Evolutionary conservation across 1,284 basidiomycete genomes (phyloP).

Genomic region (Fomitopsis schrenkii): DNA sequence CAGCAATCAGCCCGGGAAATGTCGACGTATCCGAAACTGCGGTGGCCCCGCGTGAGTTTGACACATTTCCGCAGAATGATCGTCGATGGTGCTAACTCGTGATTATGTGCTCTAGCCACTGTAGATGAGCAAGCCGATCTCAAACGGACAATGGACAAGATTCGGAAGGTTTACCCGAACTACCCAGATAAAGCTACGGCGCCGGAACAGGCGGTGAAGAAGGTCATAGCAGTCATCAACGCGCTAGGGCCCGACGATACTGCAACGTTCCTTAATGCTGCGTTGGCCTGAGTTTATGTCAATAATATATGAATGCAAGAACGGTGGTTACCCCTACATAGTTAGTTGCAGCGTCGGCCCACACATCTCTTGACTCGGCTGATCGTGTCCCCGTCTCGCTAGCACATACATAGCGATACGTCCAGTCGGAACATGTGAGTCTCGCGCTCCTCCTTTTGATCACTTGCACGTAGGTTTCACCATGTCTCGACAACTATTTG

Average conservation of each 20-base stretch:
- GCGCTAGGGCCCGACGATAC: neutral
- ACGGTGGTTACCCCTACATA: too few relatives aligned
- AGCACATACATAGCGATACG: too few relatives aligned
- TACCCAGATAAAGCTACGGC: neutral
- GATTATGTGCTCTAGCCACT: neutral
- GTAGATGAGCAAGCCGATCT: neutral
- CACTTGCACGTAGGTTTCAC: too few relatives aligned
- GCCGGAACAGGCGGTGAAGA: neutral
- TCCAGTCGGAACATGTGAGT: too few relatives aligned
- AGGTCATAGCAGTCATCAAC: neutral
- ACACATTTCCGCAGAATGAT: neutral
- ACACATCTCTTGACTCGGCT: too few relatives aligned
- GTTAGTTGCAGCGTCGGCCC: too few relatives aligned
- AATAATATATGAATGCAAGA: too few relatives aligned
- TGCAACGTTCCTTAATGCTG: neutral
- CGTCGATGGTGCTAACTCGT: neutral
- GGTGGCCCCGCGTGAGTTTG: neutral
- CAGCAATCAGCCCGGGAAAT: constrained; percentile 33
- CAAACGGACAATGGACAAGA: neutral
- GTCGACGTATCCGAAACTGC: constrained; percentile 20
- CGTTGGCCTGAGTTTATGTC: too few relatives aligned
- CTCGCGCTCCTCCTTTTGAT: too few relatives aligned
- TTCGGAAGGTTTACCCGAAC: neutral
- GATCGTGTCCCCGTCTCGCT: too few relatives aligned
- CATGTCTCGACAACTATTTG: too few relatives aligned